Conservation (phyloP, 345 rosid genomes). For the Passiflora organensis region DNA sequence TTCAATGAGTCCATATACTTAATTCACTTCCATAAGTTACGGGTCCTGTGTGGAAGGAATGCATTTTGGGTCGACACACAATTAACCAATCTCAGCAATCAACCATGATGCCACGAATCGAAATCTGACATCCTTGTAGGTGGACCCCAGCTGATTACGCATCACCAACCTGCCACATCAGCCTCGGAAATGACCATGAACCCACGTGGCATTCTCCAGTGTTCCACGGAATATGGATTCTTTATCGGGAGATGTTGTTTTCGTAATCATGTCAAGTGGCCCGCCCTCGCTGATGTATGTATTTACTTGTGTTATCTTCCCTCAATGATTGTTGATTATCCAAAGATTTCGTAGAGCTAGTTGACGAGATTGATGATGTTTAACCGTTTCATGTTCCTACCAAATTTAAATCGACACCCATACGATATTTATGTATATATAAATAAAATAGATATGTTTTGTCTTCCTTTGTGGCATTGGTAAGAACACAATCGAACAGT, state of each 20-base stretch:
- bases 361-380: conserved; percentile 3
- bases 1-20: conserved; percentile 8
- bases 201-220: conserved; percentile 21
- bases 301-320: no score
- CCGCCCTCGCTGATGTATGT: no score
- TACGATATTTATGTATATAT: no score
- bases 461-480: no score
- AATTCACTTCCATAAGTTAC: conserved; percentile 21
- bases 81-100: conserved; percentile 1
- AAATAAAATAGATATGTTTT: no score
- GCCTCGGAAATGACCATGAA: not conserved
- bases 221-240: conserved; percentile 12
- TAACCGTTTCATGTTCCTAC: not conserved
- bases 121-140: no score
- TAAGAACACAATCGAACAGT: no score
- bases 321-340: not conserved
- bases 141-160: not conserved
- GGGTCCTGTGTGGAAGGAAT: conserved; percentile 5
- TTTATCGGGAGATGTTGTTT: conserved; percentile 2
- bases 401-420: no score
- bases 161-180: conserved; percentile 1
- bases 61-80: conserved; percentile 2
- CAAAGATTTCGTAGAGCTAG: not conserved
- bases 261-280: conserved; percentile 25
- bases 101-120: not conserved